Base-by-base conservation (phyloP, 2,329 filamentous ascomycete species). In the Coniella vitis region DNA sequence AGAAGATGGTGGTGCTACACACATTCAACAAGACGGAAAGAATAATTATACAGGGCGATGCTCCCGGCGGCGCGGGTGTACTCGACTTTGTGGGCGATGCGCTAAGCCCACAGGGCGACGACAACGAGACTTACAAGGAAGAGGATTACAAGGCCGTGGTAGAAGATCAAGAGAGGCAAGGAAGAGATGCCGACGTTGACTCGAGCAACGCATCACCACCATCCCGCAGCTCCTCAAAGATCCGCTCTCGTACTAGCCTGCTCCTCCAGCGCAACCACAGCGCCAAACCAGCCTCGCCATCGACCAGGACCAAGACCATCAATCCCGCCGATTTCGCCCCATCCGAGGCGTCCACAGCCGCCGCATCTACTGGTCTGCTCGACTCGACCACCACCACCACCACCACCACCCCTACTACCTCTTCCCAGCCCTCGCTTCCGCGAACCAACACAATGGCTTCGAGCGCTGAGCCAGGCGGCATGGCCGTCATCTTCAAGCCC, bases 1-100 rank as follows among this genome's bases (percentile, higher is more conserved):
- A 88, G 69, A 83, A 79, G 58, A 95, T 97, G 57, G 84, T 88
- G 61, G 74, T 79, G 9, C 84, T 93, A 47, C 90, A 97, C 63
- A 85, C 84, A 0, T 97, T 97, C 61, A 75, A 70, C 49, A 81
- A 75, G 59, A 75, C 71, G 43, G 91, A 97, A 67, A 77, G 87
- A 41, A 74, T 83, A 13, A 69, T 90, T 3, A 75, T 91, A 0
- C 72, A 87, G 56, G 76, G 72, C 0, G 68, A 72, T 45, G 67
- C 74, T 3, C 75, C 78, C 0, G 70, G 74, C 1, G 70, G 74
- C 19, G 67, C 63, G 0, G 73, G 74, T 0, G 56, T 79, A 9
- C 63, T 73, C 40, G 73, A 78, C 51, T 70, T 76, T 60, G 66
- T 80, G 22, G 75, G 70, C 58, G 78, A 76, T 51, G 60, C 31